A percentile compares a stretch with the other conserved stretches of the same genome.
Evolutionary conservation across 495 filamentous ascomycete genomes (phyloP).

Genomic region (Immersiella caudata): DNA sequence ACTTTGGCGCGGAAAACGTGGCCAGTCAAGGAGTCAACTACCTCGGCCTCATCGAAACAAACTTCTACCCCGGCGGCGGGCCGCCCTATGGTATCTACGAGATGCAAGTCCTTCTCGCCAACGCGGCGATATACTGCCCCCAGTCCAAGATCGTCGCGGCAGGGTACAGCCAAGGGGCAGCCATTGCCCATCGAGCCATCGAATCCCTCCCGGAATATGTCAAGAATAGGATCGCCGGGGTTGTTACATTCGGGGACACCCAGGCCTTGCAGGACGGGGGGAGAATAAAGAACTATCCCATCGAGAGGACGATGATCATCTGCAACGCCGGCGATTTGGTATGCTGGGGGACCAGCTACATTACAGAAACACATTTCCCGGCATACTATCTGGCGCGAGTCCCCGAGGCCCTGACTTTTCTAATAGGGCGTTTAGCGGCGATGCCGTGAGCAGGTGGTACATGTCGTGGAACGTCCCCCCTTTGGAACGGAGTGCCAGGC

Average conservation of each 20-base stretch:
- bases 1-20: conserved; percentile 7
- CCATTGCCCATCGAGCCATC: conserved; percentile 9
- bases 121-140: conserved; percentile 7
- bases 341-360: conserved; percentile 1
- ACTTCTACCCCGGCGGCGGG: conserved; percentile 5
- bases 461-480: too few relatives aligned
- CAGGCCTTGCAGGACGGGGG: conserved; percentile 3
- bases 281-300: neutral
- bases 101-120: conserved; percentile 2
- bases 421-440: neutral
- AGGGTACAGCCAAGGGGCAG: conserved; percentile 11
- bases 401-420: conserved; percentile 3
- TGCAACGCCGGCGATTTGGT: conserved; percentile 13
- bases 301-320: conserved; percentile 6
- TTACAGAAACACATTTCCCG: neutral
- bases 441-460: too few relatives aligned
- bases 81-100: neutral
- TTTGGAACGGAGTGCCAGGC: too few relatives aligned
- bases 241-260: conserved; percentile 12
- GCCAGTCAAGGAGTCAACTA: conserved; percentile 9
- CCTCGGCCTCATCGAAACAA: conserved; percentile 8
- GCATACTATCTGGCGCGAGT: conserved; percentile 3
- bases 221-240: neutral
- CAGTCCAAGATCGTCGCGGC: neutral
- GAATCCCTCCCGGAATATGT: neutral